Evolutionary conservation across 2,329 filamentous ascomycete genomes (phyloP), one percentile per base, ranked within the genome.

Genomic region (Rhynchosporium graminicola): DNA sequence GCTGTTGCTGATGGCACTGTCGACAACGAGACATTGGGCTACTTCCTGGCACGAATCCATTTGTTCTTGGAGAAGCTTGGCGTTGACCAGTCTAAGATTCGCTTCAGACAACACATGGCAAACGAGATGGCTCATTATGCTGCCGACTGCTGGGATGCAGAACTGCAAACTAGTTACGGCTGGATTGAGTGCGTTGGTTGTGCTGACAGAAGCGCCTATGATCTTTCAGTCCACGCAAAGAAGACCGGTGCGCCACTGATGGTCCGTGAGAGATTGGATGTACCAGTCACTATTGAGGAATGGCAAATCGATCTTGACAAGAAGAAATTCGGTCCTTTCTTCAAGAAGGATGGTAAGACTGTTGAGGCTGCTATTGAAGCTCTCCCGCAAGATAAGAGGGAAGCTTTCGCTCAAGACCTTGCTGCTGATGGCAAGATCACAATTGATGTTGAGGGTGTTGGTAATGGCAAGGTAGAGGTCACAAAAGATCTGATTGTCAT

Each of bases 141-240:
- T 52, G 85, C 88, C 61, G 95, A 99, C 80, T 99, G 95, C 80
- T 98, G 95, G 95, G 95, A 99, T 77, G 94, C 92, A 13, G 95
- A 99, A 77, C 81, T 99, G 60, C 82, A 90, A 66, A 98, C 91
- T 62, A 93, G 90, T 65, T 93, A 93, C 73, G 95, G 95, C 75
- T 99, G 95, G 95, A 91, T 98, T 67, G 95, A 99, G 81, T 98
- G 94, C 76, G 94, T 98, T 72, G 95, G 95, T 66, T 98, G 95
- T 77, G 95, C 95, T 65, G 94, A 97, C 76, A 87, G 95, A 72
- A 96, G 91, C 75, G 95, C 95, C 26, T 99, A 97, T 76, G 95
- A 99, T 77, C 77, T 98, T 75, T 89, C 86, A 42, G 93, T 97
- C 9, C 95, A 98, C 78, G 88, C 89, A 74, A 94, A 97, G 79